A percentile compares a stretch with the other conserved stretches of the same genome.
Conservation (phyloP, 495 filamentous ascomycete genomes). For the Aspergillus cavernicola region DNA sequence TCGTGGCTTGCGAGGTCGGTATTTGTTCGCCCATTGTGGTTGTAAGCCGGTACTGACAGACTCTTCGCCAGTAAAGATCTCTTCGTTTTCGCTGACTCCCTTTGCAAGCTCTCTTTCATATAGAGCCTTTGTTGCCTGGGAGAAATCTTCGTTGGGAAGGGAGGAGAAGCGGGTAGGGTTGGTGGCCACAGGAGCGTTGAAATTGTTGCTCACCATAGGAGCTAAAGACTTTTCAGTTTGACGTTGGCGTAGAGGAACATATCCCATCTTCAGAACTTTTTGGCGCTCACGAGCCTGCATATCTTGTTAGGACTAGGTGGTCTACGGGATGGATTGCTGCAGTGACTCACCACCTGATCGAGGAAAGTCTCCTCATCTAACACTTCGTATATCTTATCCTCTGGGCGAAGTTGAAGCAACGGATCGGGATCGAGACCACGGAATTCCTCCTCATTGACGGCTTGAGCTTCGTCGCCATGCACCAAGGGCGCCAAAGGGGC, state of each 20-base stretch:
- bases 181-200: conserved; percentile 31
- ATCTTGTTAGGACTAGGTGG: conserved; percentile 3
- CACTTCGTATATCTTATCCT: conserved; percentile 63
- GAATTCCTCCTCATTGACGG: conserved; percentile 21
- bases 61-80: conserved; percentile 93
- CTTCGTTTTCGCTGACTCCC: conserved; percentile 88
- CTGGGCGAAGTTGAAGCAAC: conserved; percentile 59
- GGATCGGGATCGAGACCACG: conserved; percentile 65
- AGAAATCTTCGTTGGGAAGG: conserved; percentile 78
- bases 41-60: conserved; percentile 60
- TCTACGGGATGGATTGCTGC: not conserved
- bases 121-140: conserved; percentile 82
- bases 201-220: conserved; percentile 24
- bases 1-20: conserved; percentile 86
- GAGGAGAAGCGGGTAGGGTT: conserved; percentile 70
- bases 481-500: conserved; percentile 37
- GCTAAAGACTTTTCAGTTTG: conserved; percentile 46
- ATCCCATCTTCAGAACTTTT: conserved; percentile 65
- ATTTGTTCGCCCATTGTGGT: conserved; percentile 83
- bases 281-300: conserved; percentile 56
- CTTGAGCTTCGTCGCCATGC: conserved; percentile 8
- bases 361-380: conserved; percentile 62
- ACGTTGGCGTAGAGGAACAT: conserved; percentile 59
- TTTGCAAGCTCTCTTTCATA: conserved; percentile 93
- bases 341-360: conserved; percentile 49